A percentile compares a stretch with the other conserved stretches of the same genome.
phyloP scores from a whole-genome alignment of 441 rosid species.

The Syzygium syzygioides region DNA sequence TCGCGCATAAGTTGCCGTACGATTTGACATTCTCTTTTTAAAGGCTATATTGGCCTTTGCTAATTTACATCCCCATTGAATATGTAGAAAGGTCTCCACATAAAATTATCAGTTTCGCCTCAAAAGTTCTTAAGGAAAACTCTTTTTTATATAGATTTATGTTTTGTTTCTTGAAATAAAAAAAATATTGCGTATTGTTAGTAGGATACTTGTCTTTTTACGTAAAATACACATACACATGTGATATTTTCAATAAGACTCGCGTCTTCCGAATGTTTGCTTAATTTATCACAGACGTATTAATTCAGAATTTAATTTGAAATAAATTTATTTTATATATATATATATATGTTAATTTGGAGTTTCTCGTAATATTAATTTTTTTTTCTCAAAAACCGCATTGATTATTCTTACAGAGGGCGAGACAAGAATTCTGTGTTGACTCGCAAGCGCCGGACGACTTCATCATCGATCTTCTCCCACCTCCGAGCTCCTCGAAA shows the following conservation, averaged over 20 bases:
- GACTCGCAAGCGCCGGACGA: not conserved
- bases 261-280: fast-evolving
- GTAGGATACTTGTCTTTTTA: not conserved
- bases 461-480: not conserved
- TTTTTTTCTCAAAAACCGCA: too few relatives aligned
- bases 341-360: too few relatives aligned
- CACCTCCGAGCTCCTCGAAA: not conserved
- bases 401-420: too few relatives aligned
- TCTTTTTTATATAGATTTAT: not conserved
- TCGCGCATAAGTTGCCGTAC: not conserved
- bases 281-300: fast-evolving
- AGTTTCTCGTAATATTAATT: too few relatives aligned
- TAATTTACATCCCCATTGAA: not conserved
- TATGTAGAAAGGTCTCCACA: not conserved
- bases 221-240: fast-evolving
- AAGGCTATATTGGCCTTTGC: not conserved
- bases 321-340: too few relatives aligned
- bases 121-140: not conserved
- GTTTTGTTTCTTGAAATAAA: not conserved
- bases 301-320: too few relatives aligned
- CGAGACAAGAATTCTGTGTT: not conserved
- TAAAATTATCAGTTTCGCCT: not conserved
- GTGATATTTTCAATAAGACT: not conserved
- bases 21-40: not conserved
- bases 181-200: not conserved